Evolutionary conservation across 2,329 filamentous ascomycete species (phyloP), one percentile per base, ranked within the genome.

Genomic region (Rhinocladiella mackenziei): DNA sequence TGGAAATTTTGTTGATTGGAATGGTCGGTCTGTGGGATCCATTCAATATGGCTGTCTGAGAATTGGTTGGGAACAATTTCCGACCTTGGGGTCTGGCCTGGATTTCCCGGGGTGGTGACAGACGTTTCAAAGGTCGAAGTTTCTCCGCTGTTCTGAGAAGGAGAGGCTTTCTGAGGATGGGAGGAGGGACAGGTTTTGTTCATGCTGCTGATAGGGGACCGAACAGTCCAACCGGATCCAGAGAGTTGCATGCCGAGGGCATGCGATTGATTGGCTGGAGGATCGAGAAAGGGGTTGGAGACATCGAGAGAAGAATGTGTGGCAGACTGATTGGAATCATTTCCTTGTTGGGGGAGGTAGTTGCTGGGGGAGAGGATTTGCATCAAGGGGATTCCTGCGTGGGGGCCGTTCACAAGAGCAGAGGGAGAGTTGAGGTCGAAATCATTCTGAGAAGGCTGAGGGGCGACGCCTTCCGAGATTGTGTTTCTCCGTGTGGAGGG

Each of bases 401-500:
- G 33, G 3, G 39, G 7, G 13, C 19, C 42, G 31, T 45, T 50
- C 31, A 38, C 32, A 14, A 46, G 50, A 54, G 20, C 60, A 57
- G 13, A 50, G 23, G 17, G 58, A 55, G 35, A 57, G 52, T 25
- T 55, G 56, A 48, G 42, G 43, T 41, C 42, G 41, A 39, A 58
- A 53, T 39, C 51, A 57, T 39, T 58, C 55, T 17, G 59, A 50
- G 5, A 56, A 49, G 30, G 56, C 37, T 46, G 39, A 34, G 51
- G 48, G 14, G 42, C 34, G 19, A 54, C 51, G n/a, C 51, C 51
- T 31, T 54, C 48, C 5, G 51, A 54, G 31, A 54, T 49, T n/a
- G 51, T 54, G 46, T 57, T 59, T 45, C 53, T 60, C 55, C 50
- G 60, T 53, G 48, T 51, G 33, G 52, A 52, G 31, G 53, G 52